Conservation (phyloP, 1,284 basidiomycete genomes). For the Sporisorium graminicola region DNA sequence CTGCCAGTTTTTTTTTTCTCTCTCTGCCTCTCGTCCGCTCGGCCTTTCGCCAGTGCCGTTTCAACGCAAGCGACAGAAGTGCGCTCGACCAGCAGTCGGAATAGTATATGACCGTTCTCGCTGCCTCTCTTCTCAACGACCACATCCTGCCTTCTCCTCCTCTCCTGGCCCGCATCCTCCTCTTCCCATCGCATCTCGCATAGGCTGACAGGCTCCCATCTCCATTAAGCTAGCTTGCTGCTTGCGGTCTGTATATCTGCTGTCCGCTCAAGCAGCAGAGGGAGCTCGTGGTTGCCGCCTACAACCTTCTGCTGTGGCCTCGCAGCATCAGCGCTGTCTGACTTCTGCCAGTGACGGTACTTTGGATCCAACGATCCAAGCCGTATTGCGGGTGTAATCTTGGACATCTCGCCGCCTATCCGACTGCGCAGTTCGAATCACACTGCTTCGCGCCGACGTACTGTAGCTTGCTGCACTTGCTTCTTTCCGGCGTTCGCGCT, state of each 20-base stretch:
- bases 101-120: conserved; percentile 1
- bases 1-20: conserved; percentile 4
- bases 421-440: neutral
- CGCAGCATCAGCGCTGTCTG: neutral
- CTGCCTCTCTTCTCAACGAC: conserved; percentile 9
- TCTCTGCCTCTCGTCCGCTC: no score
- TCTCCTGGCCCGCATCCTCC: neutral
- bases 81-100: neutral
- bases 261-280: neutral
- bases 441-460: neutral
- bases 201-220: neutral
- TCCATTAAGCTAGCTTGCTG: neutral
- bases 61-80: neutral
- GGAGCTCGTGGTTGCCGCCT: neutral
- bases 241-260: neutral
- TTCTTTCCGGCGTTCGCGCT: neutral
- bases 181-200: neutral
- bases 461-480: neutral
- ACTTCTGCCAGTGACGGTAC: neutral
- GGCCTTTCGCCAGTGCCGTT: conserved; percentile 4
- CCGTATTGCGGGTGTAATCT: neutral
- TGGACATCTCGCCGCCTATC: neutral
- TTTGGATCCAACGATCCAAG: neutral
- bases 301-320: neutral
- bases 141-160: neutral